phyloP scores from a whole-genome alignment of 306 rosid species.

The Trichosanthes cucumerina region DNA sequence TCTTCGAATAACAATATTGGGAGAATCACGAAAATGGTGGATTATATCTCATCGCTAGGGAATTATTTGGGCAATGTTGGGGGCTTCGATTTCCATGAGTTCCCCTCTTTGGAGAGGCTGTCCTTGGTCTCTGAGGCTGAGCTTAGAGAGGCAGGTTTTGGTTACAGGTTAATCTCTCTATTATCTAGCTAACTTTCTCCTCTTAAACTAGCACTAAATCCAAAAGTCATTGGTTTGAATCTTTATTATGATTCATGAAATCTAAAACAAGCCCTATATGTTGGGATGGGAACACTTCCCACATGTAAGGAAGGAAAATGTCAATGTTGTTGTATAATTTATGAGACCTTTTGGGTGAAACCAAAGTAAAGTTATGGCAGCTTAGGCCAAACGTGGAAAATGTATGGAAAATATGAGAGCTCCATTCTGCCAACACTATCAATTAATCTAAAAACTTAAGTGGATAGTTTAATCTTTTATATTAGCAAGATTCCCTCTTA shows the following conservation, averaged over 20 bases:
- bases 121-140: conserved; percentile 51
- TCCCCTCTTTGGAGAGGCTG: conserved; percentile 57
- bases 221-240: neutral
- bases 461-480: too few species aligned
- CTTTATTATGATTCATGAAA: too few species aligned
- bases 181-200: neutral
- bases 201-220: neutral
- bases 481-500: neutral
- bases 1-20: conserved; percentile 78
- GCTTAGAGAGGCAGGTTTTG: conserved; percentile 80
- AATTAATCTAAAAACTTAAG: too few species aligned
- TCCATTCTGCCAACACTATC: neutral
- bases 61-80: conserved; percentile 42
- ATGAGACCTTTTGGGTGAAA: neutral
- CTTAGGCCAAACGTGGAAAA: neutral
- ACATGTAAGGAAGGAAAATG: neutral
- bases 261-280: neutral
- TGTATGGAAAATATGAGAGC: neutral
- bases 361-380: neutral
- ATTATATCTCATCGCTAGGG: conserved; percentile 68
- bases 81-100: conserved; percentile 54
- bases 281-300: neutral
- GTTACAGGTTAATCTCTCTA: conserved; percentile 49
- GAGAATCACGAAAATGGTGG: conserved; percentile 88
- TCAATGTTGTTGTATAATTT: too few species aligned